Conservation (phyloP, 1,284 basidiomycete genomes). For the Papiliotrema nemorosa region DNA sequence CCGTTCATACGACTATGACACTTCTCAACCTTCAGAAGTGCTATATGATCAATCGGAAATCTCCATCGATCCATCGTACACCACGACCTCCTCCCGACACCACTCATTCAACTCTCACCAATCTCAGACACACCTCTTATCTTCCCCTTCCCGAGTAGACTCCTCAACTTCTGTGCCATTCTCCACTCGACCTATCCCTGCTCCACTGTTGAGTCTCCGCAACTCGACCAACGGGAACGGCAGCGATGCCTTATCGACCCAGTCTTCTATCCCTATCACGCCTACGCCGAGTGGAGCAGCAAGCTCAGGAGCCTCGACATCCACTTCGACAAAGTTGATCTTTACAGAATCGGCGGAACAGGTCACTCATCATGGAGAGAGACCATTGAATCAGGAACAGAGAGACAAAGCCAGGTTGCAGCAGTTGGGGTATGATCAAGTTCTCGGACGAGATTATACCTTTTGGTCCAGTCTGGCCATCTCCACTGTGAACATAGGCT, state of each 20-base stretch:
- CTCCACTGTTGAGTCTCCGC: constrained; percentile 18
- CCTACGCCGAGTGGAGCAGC: too few relatives aligned
- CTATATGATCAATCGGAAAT: not conserved
- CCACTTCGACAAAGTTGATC: not conserved
- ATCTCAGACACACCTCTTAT: not conserved
- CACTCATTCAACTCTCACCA: not conserved
- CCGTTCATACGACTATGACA: too few relatives aligned
- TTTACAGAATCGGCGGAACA: not conserved
- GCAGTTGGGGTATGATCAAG: constrained; percentile 47
- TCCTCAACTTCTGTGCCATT: constrained; percentile 20
- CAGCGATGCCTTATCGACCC: not conserved
- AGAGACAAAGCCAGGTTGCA: constrained; percentile 30
- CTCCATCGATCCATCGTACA: not conserved
- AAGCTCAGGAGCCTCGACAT: not conserved
- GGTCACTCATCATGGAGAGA: too few relatives aligned
- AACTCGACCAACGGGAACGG: not conserved
- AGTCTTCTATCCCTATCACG: too few relatives aligned
- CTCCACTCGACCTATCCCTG: constrained; percentile 34
- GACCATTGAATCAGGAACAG: not conserved
- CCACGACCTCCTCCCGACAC: not conserved
- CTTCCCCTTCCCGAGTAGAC: not conserved
- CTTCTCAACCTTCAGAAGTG: not conserved
- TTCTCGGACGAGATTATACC: constrained; percentile 46
- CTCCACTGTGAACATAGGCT: constrained; percentile 43
- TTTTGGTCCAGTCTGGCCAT: constrained; percentile 48